Evolutionary conservation across 345 rosid species (phyloP), one percentile per base, ranked within the genome.

Genomic region (Capsella bursapastoris): DNA sequence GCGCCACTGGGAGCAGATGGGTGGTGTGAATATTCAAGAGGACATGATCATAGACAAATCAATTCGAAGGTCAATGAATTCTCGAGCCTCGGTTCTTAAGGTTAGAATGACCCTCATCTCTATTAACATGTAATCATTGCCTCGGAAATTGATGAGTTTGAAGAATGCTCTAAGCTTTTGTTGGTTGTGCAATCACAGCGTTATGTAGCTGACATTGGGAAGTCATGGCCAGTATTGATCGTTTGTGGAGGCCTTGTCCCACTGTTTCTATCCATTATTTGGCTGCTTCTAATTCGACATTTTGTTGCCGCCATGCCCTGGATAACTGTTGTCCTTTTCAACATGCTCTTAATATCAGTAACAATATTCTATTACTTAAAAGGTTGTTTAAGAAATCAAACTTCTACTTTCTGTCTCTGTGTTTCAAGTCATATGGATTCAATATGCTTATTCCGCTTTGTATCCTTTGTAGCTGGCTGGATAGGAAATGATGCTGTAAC

Each of bases 271-370:
- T 92, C 99, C 65, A 84, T 95, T 48, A 80, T 95, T 51, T 95
- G 99, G 99, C 82, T 95, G 68, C 87, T 95, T 68, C 81, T 95
- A 81, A 89, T 95, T 77, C 88, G 97, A 7, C 90, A 92, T 77
- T 92, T 95, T 81, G 99, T 95, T 68, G 83, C 88, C 35, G 97
- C 96, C 67, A 92, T 95, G 97, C 99, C 99, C 8, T 95, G 99
- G 97, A 86, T 92, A 70, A 95, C 99, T 8, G 93, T 95, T 59
- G 87, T 83, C 57, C 73, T 95, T 62, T 92, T 92, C 77, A 92
- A 92, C 76, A 38, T 92, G 66, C 97, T 95, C 65, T 81, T 95
- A 47, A 69, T 92, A 69, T 84, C 92, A 0, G 97, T 95, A 45
- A 92, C 99, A 14, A 78, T 95, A 82, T 86, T 90, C 80, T 92